A percentile compares a stretch with the other conserved stretches of the same genome.
phyloP scores from a whole-genome alignment of 768 basidiomycete species.

The Mycena chlorophos region DNA sequence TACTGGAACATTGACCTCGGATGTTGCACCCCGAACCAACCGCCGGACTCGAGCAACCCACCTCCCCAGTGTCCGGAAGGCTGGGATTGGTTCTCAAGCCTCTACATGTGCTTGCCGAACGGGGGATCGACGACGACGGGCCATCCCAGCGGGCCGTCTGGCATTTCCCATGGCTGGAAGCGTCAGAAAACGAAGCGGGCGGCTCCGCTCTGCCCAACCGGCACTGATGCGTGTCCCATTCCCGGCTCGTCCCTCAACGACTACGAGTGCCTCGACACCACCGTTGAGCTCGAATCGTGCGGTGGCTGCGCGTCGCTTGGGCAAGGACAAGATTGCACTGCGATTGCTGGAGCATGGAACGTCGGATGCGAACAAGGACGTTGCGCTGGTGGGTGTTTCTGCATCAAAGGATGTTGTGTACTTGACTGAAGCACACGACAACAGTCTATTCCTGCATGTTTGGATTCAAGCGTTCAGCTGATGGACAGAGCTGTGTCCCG shows the following conservation, averaged over 20 bases:
- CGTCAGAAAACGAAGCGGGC: conserved; percentile 32
- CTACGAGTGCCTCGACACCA: conserved; percentile 65
- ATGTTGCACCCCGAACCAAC: conserved; percentile 55
- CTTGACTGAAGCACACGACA: background rate
- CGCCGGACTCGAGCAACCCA: conserved; percentile 39
- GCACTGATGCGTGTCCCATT: conserved; percentile 59
- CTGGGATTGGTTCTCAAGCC: conserved; percentile 46
- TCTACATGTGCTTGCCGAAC: conserved; percentile 43
- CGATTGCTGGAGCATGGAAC: conserved; percentile 63
- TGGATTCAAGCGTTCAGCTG: conserved; percentile 44
- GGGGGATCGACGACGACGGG: conserved; percentile 31
- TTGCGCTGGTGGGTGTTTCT: conserved; percentile 50
- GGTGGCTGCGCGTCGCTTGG: conserved; percentile 72
- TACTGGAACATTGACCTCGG: conserved; percentile 49
- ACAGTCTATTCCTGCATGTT: conserved; percentile 52
- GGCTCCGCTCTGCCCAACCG: conserved; percentile 49
- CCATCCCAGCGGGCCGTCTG: conserved; percentile 39
- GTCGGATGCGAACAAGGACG: conserved; percentile 63
- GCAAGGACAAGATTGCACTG: conserved; percentile 68
- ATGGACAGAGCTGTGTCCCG: conserved; percentile 32
- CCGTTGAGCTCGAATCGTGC: conserved; percentile 66
- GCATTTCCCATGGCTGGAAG: conserved; percentile 21
- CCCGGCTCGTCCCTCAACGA: conserved; percentile 40
- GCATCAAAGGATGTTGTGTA: background rate
- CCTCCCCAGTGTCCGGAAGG: conserved; percentile 51